Evolutionary conservation across 2,329 filamentous ascomycete species (phyloP), one percentile per base, ranked within the genome.

Genomic region (Chaetomium sp.): DNA sequence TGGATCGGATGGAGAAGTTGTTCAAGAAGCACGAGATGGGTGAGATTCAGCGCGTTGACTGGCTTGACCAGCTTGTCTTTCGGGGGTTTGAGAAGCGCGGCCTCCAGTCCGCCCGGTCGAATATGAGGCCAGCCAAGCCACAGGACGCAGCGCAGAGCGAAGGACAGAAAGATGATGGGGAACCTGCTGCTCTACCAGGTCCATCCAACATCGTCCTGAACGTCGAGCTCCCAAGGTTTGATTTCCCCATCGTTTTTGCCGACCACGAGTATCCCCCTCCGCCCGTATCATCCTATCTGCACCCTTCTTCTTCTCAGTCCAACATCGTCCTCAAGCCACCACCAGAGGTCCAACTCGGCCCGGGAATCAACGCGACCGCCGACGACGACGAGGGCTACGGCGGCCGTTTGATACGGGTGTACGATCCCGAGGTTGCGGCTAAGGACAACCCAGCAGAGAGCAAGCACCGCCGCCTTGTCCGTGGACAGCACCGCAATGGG

Each of bases 1-100:
- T 96, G 59, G 91, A 96, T 65, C 80, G 94, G 14, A 80, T 99
- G 63, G 91, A 97, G 67, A 86, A 84, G 53, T 72, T 97, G 27
- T 88, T 99, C 68, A 99, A 99, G 73, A 95, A 96, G 72, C 94
- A 97, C 67, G 95, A 99, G 68, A 95, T 96, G 87, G 91, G 91
- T 14, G 94, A 99, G 69, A 92, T 99, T 33, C 85, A 89, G 0
- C 84, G 91, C 12, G 88, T 96, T 48, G 89, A 95, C 65, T 99
- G 94, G 95, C 80, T 99, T 44, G 94, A 99, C 69, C 89, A 94
- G 66, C 80, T 97, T 64, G 91, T 96, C 2, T 99, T 95, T 69
- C 85, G 92, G 42, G 87, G 87, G 51, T 86, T 95, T 57, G 92
- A 96, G 73, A 94, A 88, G 72, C 79, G 84, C 56, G 82, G 86